phyloP scores from a whole-genome alignment of 305 asterid genomes.

The Solanum hybrid region DNA sequence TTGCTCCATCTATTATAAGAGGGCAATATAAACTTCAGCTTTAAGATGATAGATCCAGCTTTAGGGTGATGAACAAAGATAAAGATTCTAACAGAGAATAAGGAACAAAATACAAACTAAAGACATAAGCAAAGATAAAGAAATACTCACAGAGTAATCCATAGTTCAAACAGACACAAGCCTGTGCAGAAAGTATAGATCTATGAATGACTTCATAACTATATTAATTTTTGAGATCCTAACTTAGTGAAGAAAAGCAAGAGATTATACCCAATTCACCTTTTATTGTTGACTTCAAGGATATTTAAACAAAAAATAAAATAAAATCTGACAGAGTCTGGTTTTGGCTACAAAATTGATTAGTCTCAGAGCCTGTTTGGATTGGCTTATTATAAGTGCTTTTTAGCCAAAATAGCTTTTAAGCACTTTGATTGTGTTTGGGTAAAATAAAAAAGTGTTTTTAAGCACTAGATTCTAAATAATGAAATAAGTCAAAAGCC shows the following conservation, averaged over 20 bases:
- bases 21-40: background rate
- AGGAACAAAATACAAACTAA: background rate
- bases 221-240: background rate
- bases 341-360: background rate
- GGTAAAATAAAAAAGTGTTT: background rate
- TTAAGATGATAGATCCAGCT: slow-evolving; percentile 10
- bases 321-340: background rate
- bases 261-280: background rate
- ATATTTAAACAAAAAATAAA: background rate
- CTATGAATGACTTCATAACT: background rate
- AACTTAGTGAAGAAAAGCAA: background rate
- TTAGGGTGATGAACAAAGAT: background rate
- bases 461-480: background rate
- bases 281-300: background rate
- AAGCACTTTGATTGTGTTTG: background rate
- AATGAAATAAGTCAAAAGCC: background rate
- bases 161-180: background rate
- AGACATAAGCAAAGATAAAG: background rate
- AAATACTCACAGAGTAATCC: background rate
- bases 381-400: background rate
- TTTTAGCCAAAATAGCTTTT: background rate
- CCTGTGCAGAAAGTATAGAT: background rate
- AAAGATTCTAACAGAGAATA: background rate
- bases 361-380: background rate
- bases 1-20: slow-evolving; percentile 55